Evolutionary conservation across 129 eudicot genomes (phyloP).

Genomic region (Pittosporum tobira): DNA sequence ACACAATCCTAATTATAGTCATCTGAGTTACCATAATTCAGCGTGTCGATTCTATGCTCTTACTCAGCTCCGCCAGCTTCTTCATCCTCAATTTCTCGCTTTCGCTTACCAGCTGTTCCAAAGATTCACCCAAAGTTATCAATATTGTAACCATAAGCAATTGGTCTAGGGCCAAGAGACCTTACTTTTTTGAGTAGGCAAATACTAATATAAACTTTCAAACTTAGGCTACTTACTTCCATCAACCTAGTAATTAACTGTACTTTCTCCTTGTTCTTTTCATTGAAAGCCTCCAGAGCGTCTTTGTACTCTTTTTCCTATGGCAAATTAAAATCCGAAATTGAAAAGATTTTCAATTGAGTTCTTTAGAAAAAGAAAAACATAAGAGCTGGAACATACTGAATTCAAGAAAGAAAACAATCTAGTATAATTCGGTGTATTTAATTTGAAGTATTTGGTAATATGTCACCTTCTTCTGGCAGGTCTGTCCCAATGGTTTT

Average conservation of each 20-base stretch:
- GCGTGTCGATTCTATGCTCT: conserved; percentile 70
- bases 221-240: conserved; percentile 49
- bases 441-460: background rate
- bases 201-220: conserved; percentile 22
- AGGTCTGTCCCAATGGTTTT: conserved; percentile 74
- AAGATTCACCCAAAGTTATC: background rate
- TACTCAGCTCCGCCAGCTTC: conserved; percentile 96
- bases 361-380: background rate
- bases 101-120: conserved; percentile 90
- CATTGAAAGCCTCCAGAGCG: conserved; percentile 86
- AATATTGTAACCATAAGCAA: background rate
- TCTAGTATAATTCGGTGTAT: background rate
- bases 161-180: background rate
- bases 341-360: conserved; percentile 4
- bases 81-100: conserved; percentile 97
- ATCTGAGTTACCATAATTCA: conserved; percentile 23
- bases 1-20: conserved; percentile 67
- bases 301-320: conserved; percentile 95
- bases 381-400: too few relatives aligned
- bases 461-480: conserved; percentile 77
- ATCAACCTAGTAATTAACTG: conserved; percentile 82
- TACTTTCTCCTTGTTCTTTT: conserved; percentile 95
- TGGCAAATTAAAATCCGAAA: conserved; percentile 12
- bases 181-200: background rate
- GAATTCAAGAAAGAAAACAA: conserved; percentile 1